Conservation (phyloP, 805 yeast genomes). For the Zygoascus tannicola region DNA sequence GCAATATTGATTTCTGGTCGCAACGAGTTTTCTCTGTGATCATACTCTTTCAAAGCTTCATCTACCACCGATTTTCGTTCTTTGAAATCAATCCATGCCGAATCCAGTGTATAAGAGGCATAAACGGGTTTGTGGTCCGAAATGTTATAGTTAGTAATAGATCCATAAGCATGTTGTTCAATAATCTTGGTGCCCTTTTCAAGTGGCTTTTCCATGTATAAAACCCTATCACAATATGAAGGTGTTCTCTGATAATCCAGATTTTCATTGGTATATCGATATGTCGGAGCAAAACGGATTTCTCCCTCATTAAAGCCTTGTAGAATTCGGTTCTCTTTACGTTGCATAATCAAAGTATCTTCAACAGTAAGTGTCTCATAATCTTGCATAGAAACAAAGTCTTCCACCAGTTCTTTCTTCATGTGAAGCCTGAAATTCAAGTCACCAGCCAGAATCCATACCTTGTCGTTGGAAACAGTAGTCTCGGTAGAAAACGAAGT, state of each 20-base stretch:
- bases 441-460: conserved; percentile 40
- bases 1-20: conserved; percentile 35
- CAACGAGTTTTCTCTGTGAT: conserved; percentile 36
- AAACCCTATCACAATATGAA: conserved; percentile 51
- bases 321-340: conserved; percentile 30
- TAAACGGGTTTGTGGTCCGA: conserved; percentile 54
- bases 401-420: conserved; percentile 24
- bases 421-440: conserved; percentile 41
- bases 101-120: conserved; percentile 28
- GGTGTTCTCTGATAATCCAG: conserved; percentile 35
- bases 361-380: conserved; percentile 31
- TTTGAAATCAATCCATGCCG: conserved; percentile 32
- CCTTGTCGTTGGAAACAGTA: neutral
- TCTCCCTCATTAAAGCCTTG: conserved; percentile 39
- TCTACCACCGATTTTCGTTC: conserved; percentile 30
- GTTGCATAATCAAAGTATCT: conserved; percentile 37
- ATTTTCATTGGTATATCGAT: conserved; percentile 32
- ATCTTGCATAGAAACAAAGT: conserved; percentile 25
- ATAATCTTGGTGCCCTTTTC: conserved; percentile 9
- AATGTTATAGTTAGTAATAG: conserved; percentile 24
- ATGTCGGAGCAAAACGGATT: conserved; percentile 47
- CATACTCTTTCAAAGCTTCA: conserved; percentile 33
- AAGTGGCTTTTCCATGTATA: conserved; percentile 32
- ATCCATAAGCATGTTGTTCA: conserved; percentile 21
- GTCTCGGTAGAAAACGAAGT: no score